Base-by-base conservation (phyloP, 2,329 filamentous ascomycete species). In the Botrytis byssoidea region DNA sequence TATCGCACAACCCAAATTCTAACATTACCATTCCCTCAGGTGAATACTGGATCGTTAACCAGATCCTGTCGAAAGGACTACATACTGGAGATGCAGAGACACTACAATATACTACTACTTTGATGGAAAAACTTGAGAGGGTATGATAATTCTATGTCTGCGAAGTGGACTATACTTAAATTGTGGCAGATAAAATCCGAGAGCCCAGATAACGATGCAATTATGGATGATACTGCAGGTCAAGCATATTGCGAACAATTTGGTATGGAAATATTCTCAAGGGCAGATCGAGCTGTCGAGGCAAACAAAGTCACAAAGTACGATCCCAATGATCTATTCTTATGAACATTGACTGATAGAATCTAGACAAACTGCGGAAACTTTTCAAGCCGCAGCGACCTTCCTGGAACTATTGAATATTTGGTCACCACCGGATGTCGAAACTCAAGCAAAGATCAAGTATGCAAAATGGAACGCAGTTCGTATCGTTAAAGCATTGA, bases 391-490 rank as follows among this genome's bases (percentile, higher is more conserved):
- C 2, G 93, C 96, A 0, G 91, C 93, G 0, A 97, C 94, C 0
- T 98, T 99, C 82, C 90, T 98, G 79, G 94, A 98, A 77, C 86
- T 98, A 8, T 88, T 93, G 73, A 91, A 91, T 76, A 92, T 97
- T 79, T 99, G 95, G 94, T 91, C 90, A 9, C 83, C 88, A 0
- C 84, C 91, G 18, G 93, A 97, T 48, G 83, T 88, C 1, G 94
- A 98, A 80, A 89, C 91, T 32, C 86, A 90, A 57, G 89, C 94
- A 72, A 98, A 97, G 85, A 94, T 95, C 83, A 98, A 97, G 82
- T 99, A 93, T 81, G 94, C 95, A 60, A 99, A 98, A 83, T 99
- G 93, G 88, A 97, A 98, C 82, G 95, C 95, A 3, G 85, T 95
- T 51, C 90, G 96, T 74, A 99, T 99, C 80, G 87, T 93, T 25